Percentiles rank a stretch among this genome's conserved stretches.
phyloP scores from a whole-genome alignment of 2,329 filamentous ascomycete species.

The Pseudogymnoascus pannorum region DNA sequence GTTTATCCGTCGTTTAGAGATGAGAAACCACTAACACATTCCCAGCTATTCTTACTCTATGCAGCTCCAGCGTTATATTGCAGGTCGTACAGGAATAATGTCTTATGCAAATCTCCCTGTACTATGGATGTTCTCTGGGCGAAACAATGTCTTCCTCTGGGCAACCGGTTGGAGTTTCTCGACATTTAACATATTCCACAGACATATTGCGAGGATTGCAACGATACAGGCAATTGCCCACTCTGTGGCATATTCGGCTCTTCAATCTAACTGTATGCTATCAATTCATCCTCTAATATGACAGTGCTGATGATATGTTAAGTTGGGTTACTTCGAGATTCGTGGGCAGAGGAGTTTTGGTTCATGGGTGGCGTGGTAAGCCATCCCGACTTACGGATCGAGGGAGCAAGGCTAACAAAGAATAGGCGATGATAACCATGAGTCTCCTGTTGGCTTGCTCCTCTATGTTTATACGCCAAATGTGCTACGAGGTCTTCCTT shows the following conservation, averaged over 20 bases:
- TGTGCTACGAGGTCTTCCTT: slow-evolving; percentile 43
- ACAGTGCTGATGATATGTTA: neutral
- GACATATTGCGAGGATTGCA: slow-evolving; percentile 56
- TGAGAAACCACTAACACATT: neutral
- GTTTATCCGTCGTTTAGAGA: neutral
- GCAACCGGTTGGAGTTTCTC: slow-evolving; percentile 62
- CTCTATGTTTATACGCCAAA: slow-evolving; percentile 27
- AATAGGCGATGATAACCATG: slow-evolving; percentile 33
- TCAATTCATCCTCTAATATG: slow-evolving; percentile 32
- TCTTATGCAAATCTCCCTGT: slow-evolving; percentile 57
- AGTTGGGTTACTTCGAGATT: neutral
- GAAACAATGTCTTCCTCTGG: slow-evolving; percentile 61
- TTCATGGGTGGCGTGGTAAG: slow-evolving; percentile 32
- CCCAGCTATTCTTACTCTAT: slow-evolving; percentile 31
- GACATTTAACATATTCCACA: slow-evolving; percentile 61
- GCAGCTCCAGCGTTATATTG: slow-evolving; percentile 46
- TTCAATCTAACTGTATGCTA: slow-evolving; percentile 32
- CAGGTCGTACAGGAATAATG: slow-evolving; percentile 57
- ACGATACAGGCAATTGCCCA: slow-evolving; percentile 57
- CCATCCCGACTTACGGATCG: neutral
- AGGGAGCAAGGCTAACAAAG: neutral
- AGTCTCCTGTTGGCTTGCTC: slow-evolving; percentile 37
- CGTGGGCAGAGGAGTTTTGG: slow-evolving; percentile 32
- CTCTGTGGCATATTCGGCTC: slow-evolving; percentile 47
- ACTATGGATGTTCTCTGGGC: slow-evolving; percentile 58